A percentile compares a stretch with the other conserved stretches of the same genome.
These are phyloP conservation scores for Aspergillus tamarii DNA, from an alignment of 2,329 filamentous ascomycete species.

Conservation along the genomic window DNA sequence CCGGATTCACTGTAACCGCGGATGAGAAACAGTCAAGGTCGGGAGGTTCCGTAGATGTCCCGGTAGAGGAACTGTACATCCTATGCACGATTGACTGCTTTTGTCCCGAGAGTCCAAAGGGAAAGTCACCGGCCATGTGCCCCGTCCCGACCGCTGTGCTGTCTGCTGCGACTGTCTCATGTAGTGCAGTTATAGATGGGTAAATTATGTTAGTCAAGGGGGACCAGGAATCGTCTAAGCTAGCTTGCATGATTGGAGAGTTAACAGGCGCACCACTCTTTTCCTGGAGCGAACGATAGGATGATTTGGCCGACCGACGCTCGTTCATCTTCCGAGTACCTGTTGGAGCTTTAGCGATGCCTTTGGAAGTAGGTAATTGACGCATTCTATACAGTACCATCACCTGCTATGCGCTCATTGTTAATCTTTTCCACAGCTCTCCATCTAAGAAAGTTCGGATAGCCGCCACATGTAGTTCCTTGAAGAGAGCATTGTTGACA, in stretches of 20 bases:
- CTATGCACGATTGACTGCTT: not conserved
- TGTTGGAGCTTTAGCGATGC: not conserved
- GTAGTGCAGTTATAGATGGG: not conserved
- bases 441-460: not conserved
- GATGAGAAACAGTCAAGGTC: not conserved
- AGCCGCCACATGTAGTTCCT: not conserved
- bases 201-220: not conserved
- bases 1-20: not conserved
- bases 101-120: not conserved
- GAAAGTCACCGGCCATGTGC: not conserved
- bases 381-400: not conserved
- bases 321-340: not conserved
- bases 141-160: not conserved
- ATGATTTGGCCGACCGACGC: not conserved
- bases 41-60: not conserved
- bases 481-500: not conserved
- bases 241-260: not conserved
- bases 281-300: not conserved
- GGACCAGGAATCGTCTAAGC: not conserved
- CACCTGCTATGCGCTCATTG: not conserved
- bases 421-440: not conserved
- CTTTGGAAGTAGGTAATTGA: not conserved
- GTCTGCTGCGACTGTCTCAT: not conserved
- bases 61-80: not conserved
- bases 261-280: not conserved